phyloP scores from a whole-genome alignment of 495 filamentous ascomycete species.

The Aspergillus panamensis region DNA sequence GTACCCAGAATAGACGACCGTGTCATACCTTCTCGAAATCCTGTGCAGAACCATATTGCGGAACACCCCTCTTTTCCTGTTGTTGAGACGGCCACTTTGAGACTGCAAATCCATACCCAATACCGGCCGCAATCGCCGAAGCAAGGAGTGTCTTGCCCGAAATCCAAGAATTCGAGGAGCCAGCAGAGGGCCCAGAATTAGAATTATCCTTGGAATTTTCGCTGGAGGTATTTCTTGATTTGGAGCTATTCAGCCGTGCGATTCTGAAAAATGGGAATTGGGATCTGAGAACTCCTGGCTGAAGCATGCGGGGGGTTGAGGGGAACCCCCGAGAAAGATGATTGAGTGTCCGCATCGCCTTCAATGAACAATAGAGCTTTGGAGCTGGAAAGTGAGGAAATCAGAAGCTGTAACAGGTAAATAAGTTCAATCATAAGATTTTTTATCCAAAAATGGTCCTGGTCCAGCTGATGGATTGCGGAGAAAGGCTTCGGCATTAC shows the following conservation, averaged over 20 bases:
- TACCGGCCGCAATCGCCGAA: conserved; percentile 35
- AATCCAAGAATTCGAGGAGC: conserved; percentile 29
- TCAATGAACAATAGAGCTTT: not conserved
- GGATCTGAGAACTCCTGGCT: conserved; percentile 18
- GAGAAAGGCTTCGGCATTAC: not conserved
- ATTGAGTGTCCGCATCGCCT: conserved; percentile 26
- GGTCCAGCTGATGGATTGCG: too few relatives aligned
- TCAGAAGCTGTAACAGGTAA: too few relatives aligned
- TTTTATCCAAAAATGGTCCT: too few relatives aligned
- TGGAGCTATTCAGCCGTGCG: conserved; percentile 25
- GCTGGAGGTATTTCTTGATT: conserved; percentile 7
- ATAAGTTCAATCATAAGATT: too few relatives aligned
- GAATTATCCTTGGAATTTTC: conserved; percentile 13
- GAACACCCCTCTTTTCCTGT: conserved; percentile 16
- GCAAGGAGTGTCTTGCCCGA: conserved; percentile 29
- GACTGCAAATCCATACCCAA: conserved; percentile 36
- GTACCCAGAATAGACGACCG: conserved; percentile 22
- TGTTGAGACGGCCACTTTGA: conserved; percentile 19
- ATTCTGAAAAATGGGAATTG: conserved; percentile 9
- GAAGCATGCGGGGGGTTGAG: conserved; percentile 28
- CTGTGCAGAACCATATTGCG: conserved; percentile 39
- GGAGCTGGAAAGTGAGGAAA: not conserved
- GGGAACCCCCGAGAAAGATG: conserved; percentile 29
- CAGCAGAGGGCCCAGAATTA: conserved; percentile 18
- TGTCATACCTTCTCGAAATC: conserved; percentile 43